Conservation (phyloP, 257 asterid genomes). For the Marsdenia floribunda region DNA sequence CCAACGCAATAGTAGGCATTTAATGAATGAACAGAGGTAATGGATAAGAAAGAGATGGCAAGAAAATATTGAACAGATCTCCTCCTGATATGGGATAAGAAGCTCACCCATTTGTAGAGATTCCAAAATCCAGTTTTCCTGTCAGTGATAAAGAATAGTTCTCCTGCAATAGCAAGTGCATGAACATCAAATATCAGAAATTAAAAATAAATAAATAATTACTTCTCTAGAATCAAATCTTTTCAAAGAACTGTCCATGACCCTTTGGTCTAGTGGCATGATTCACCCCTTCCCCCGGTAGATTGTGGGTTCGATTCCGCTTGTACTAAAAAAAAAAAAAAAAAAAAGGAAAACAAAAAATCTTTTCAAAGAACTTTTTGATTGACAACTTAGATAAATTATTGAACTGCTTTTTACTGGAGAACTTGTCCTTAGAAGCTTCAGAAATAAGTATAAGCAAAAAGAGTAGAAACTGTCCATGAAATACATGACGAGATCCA, state of each 20-base stretch:
- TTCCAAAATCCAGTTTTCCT: constrained; percentile 92
- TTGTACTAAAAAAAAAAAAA: too few relatives aligned
- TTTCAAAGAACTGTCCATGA: background rate
- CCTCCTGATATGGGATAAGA: constrained; percentile 9
- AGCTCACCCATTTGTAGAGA: constrained; percentile 83
- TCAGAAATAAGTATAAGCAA: background rate
- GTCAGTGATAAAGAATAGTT: constrained; percentile 83
- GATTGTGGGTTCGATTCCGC: too few relatives aligned
- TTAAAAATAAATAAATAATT: background rate
- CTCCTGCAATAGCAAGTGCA: constrained; percentile 55
- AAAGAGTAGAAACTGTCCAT: background rate
- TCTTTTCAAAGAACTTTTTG: background rate
- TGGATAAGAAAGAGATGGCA: background rate
- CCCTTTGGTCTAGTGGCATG: too few relatives aligned
- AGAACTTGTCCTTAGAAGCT: background rate
- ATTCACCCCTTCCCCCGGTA: too few relatives aligned
- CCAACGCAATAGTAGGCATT: background rate
- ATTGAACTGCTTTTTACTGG: background rate
- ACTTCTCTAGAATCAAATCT: background rate
- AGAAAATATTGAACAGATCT: constrained; percentile 2
- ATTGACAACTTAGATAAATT: background rate
- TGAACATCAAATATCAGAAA: background rate
- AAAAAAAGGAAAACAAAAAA: too few relatives aligned
- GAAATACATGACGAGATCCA: background rate
- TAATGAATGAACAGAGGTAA: background rate